Conservation (phyloP, 177 flowering plant genomes). For the Vitis hybrid region DNA sequence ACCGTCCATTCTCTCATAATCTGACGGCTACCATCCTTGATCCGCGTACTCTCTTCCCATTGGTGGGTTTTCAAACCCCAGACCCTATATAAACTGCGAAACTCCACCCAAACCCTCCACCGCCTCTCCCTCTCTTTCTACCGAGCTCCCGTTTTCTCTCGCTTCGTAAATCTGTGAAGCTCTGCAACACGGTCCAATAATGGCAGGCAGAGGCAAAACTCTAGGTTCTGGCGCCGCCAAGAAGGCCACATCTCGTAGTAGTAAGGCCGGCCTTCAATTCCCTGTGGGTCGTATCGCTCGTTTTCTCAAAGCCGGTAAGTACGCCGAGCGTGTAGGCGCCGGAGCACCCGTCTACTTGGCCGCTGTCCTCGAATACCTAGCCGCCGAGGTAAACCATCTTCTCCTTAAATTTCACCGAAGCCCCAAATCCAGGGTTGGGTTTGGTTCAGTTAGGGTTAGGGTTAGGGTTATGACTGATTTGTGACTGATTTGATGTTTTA, state of each 20-base stretch:
- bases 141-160: background rate
- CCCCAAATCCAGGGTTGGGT: background rate
- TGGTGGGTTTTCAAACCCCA: constrained; percentile 13
- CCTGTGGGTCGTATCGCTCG: constrained; percentile 65
- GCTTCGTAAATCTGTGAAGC: background rate
- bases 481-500: background rate
- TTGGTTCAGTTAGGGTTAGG: background rate
- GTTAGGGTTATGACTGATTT: constrained; percentile 8
- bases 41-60: constrained; percentile 37
- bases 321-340: constrained; percentile 66
- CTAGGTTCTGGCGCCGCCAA: constrained; percentile 48
- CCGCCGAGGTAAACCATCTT: constrained; percentile 43
- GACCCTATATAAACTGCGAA: constrained; percentile 21
- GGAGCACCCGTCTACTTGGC: constrained; percentile 60
- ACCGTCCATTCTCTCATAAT: constrained; percentile 18
- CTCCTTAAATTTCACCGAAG: background rate
- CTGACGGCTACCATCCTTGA: constrained; percentile 19
- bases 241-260: constrained; percentile 55
- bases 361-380: constrained; percentile 55
- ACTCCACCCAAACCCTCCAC: background rate
- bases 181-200: constrained; percentile 1
- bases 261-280: constrained; percentile 61
- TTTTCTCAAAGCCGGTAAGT: constrained; percentile 58
- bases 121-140: background rate
- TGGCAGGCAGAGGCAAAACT: constrained; percentile 60